Evolutionary conservation across 805 yeast genomes (phyloP).

Genomic region (Candida nitratophila): DNA sequence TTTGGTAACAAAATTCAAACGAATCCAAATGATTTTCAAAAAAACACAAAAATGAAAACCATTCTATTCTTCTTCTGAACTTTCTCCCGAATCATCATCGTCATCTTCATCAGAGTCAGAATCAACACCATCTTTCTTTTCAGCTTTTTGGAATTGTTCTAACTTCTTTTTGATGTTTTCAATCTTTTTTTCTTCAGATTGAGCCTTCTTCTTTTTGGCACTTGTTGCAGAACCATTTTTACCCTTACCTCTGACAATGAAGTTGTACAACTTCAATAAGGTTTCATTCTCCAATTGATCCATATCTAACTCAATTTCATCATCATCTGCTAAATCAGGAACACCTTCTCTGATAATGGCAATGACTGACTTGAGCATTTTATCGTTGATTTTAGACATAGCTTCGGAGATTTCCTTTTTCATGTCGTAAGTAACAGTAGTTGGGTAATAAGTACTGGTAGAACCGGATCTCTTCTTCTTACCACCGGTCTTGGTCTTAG

Average conservation of each 20-base stretch:
- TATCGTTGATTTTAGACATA: conserved; percentile 68
- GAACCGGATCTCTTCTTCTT: conserved; percentile 11
- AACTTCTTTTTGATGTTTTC: conserved; percentile 68
- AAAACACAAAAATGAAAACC: background rate
- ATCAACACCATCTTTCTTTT: conserved; percentile 42
- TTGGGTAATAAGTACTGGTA: conserved; percentile 21
- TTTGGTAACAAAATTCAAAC: too few species aligned
- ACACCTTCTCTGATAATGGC: conserved; percentile 76
- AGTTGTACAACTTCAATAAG: conserved; percentile 73
- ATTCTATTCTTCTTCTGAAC: conserved; percentile 23
- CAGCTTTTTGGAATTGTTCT: conserved; percentile 55
- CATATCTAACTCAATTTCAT: conserved; percentile 94
- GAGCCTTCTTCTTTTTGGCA: conserved; percentile 39
- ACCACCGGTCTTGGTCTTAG: conserved; percentile 15
- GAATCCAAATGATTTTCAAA: too few species aligned
- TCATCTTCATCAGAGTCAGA: conserved; percentile 58
- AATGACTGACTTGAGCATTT: conserved; percentile 75
- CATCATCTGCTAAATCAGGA: conserved; percentile 66
- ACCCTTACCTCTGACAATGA: conserved; percentile 51
- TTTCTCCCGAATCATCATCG: conserved; percentile 64
- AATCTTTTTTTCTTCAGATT: conserved; percentile 66
- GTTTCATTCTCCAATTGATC: conserved; percentile 85
- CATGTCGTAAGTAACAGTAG: conserved; percentile 84
- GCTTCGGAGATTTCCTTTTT: conserved; percentile 87
- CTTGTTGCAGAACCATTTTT: conserved; percentile 27